A percentile compares a stretch with the other conserved stretches of the same genome.
phyloP scores from a whole-genome alignment of 371 early-diverging fungal species.

The Parasitella parasitica region DNA sequence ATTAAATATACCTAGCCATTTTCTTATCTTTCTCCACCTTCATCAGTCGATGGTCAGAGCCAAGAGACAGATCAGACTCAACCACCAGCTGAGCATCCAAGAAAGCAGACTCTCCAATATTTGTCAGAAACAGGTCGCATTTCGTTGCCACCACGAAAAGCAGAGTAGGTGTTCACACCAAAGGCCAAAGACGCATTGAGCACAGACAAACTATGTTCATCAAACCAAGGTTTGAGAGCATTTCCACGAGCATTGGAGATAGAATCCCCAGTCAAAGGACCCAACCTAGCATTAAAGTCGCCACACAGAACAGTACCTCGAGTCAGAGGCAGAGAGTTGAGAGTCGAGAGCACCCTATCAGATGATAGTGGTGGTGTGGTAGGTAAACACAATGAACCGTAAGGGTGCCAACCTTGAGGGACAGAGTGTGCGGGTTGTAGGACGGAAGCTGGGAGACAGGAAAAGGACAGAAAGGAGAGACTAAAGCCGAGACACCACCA shows the following conservation, averaged over 20 bases:
- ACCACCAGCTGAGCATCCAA: background rate
- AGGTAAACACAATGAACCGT: constrained; percentile 3
- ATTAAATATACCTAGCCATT: no score
- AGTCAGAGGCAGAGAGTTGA: background rate
- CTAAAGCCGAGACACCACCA: background rate
- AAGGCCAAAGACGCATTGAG: constrained; percentile 1
- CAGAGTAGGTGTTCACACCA: constrained; percentile 1
- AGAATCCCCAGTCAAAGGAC: background rate
- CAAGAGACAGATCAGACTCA: constrained; percentile 6
- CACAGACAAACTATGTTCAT: background rate
- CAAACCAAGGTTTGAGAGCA: background rate
- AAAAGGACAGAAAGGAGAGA: constrained; percentile 4
- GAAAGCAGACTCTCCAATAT: background rate
- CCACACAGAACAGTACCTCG: background rate
- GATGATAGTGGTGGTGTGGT: background rate
- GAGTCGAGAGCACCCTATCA: no score
- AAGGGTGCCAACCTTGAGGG: background rate
- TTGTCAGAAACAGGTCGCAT: constrained; percentile 7
- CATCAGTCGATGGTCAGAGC: constrained; percentile 14
- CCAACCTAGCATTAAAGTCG: constrained; percentile 9
- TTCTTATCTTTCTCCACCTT: no score
- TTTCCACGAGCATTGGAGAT: background rate
- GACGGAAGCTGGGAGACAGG: background rate
- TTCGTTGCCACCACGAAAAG: background rate
- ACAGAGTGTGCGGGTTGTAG: background rate